A percentile compares a stretch with the other conserved stretches of the same genome.
phyloP scores from a whole-genome alignment of 73 alveolate species.

The Paramecium sexaurelia region DNA sequence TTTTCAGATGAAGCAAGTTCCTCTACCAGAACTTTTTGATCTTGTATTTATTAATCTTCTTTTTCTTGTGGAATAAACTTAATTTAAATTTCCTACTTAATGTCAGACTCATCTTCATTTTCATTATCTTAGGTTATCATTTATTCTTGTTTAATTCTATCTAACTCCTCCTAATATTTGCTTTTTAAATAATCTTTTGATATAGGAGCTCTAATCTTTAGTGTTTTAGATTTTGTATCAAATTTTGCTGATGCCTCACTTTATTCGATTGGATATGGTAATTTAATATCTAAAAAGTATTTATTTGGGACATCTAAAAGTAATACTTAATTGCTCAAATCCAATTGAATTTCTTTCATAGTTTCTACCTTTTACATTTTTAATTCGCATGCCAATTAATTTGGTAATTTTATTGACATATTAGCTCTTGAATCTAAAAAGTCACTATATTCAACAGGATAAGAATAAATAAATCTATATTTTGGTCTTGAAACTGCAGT shows the following conservation, averaged over 20 bases:
- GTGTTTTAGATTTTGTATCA: slow-evolving; percentile 85
- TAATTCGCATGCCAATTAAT: slow-evolving; percentile 77
- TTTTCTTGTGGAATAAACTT: neutral
- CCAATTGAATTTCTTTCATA: slow-evolving; percentile 86
- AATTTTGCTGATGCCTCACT: slow-evolving; percentile 90
- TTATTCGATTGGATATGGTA: slow-evolving; percentile 89
- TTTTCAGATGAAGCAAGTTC: neutral
- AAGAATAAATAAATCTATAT: slow-evolving; percentile 80
- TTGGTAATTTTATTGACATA: slow-evolving; percentile 72
- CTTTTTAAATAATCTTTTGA: neutral
- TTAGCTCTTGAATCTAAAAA: slow-evolving; percentile 79
- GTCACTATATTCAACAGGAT: slow-evolving; percentile 83
- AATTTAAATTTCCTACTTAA: neutral
- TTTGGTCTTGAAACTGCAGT: slow-evolving; percentile 76
- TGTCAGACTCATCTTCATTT: neutral
- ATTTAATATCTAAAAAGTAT: slow-evolving; percentile 85
- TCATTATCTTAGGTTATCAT: neutral
- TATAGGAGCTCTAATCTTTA: slow-evolving; percentile 79
- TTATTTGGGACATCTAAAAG: slow-evolving; percentile 89
- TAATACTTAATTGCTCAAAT: slow-evolving; percentile 81
- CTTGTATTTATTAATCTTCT: neutral
- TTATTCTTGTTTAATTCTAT: neutral
- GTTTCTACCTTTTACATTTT: slow-evolving; percentile 69
- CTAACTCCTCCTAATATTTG: slow-evolving; percentile 11
- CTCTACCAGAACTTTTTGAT: neutral